Base-by-base conservation (phyloP, 75 land plant species). In the Adiantum capillusveneris region DNA sequence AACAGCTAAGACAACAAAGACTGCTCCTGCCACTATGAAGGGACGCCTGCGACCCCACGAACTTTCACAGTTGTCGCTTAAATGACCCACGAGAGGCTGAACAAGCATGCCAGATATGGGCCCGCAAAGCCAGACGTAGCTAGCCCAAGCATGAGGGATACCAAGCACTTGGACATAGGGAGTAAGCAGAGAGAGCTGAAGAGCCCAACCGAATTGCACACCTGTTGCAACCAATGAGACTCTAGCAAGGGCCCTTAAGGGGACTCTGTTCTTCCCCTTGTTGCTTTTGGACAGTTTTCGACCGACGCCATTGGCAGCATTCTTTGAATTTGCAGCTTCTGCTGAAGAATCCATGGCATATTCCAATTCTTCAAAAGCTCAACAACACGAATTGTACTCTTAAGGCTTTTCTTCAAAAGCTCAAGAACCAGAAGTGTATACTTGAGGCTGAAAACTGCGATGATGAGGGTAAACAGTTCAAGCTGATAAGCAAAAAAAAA, bases 201-300 rank as follows among this genome's bases (percentile, higher is more conserved):
- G 67, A 9, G 98, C 98, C 98, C 98, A 93, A 7, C 97, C 97
- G 67, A 92, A 92, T 63, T 93, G 98, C 16, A 93, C 79, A 6
- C 98, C 98, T 39, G 87, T 73, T 0, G 90, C 98, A 28, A 89
- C 79, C n/a, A 84, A 83, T 19, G 96, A 69, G n/a, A 81, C 85
- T 25, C 77, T 62, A n/a, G 79, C 65, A 21, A 86, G 60, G 56
- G 39, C 46, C 44, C 75, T 31, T 41, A 77, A 49, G 16, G 63
- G 76, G 0, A 66, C 71, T 19, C 63, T 60, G 26, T 60, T 51
- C 20, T 27, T 67, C 21, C 51, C 53, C 48, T 65, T 65, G 49
- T 53, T 53, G 55, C 28, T 53, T 53, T 34, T 34, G 3, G 37
- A 5, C 9, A 9, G 9, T 34, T 5, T 34, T 34, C 9, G 3